A percentile compares a stretch with the other conserved stretches of the same genome.
phyloP scores from a whole-genome alignment of 768 basidiomycete species.

The Exsudoporus frostii region DNA sequence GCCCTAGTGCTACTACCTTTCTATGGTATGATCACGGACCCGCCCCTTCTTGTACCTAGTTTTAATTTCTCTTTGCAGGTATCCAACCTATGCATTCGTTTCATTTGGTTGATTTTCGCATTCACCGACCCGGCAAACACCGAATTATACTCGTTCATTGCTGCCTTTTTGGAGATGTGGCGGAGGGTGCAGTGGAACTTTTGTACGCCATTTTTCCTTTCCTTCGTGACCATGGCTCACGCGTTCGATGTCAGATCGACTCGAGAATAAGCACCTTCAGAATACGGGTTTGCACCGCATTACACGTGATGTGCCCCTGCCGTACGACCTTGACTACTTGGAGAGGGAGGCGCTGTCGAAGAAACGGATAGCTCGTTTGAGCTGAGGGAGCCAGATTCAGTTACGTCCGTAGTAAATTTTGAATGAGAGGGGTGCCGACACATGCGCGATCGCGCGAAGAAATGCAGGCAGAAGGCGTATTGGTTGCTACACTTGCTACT shows the following conservation, averaged over 20 bases:
- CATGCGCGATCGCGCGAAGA: background rate
- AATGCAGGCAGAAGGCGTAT: background rate
- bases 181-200: constrained; percentile 92
- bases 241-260: constrained; percentile 48
- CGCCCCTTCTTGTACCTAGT: background rate
- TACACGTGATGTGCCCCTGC: constrained; percentile 80
- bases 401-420: background rate
- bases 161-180: constrained; percentile 69
- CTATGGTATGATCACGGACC: constrained; percentile 51
- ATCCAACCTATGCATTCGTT: constrained; percentile 71
- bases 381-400: constrained; percentile 5
- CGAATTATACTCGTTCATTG: constrained; percentile 62
- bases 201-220: constrained; percentile 45
- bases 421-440: background rate
- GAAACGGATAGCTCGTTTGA: constrained; percentile 20
- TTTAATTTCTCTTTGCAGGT: constrained; percentile 41
- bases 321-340: constrained; percentile 56
- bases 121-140: constrained; percentile 47
- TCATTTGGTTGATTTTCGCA: constrained; percentile 80
- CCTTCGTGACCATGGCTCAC: background rate
- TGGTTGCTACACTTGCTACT: background rate
- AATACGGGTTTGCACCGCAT: constrained; percentile 92
- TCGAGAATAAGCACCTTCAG: constrained; percentile 90
- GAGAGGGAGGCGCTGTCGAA: constrained; percentile 38
- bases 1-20: constrained; percentile 69